Conservation (phyloP, 2,329 filamentous ascomycete genomes). For the Hymenoscyphus scutula region DNA sequence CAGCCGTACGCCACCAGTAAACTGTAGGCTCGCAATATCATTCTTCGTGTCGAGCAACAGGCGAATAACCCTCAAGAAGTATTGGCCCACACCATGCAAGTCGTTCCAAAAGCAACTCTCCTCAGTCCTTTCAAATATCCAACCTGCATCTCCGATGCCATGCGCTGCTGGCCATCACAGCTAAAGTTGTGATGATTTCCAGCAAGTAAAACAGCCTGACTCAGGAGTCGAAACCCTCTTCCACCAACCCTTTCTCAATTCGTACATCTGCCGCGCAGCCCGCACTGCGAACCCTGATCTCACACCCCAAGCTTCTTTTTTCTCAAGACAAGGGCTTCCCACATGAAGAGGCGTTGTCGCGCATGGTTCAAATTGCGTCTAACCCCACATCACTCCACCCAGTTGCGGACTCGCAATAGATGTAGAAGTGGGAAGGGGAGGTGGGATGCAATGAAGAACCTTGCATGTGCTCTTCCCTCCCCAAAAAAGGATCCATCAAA, state of each 20-base stretch:
- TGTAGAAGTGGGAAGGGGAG: background rate
- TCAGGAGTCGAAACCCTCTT: conserved; percentile 4
- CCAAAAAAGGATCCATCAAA: background rate
- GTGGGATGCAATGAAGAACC: conserved; percentile 1
- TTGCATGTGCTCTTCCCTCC: background rate
- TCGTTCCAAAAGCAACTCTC: background rate
- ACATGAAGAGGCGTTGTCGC: conserved; percentile 9
- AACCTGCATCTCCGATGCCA: conserved; percentile 12
- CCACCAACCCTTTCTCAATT: conserved; percentile 3
- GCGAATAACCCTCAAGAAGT: background rate
- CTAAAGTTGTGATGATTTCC: background rate
- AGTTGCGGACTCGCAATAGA: conserved; percentile 1
- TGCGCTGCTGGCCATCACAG: conserved; percentile 10
- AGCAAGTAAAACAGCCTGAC: conserved; percentile 9
- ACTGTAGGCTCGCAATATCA: background rate
- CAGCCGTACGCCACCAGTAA: background rate
- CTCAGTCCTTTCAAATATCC: background rate
- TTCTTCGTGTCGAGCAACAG: background rate
- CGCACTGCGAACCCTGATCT: conserved; percentile 11
- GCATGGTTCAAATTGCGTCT: background rate
- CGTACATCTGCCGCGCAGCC: conserved; percentile 22
- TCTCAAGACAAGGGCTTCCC: conserved; percentile 6
- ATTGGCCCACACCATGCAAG: background rate
- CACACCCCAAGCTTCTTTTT: background rate
- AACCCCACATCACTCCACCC: conserved; percentile 4